Percentiles rank a stretch among this genome's conserved stretches.
phyloP scores from a whole-genome alignment of 2,329 filamentous ascomycete genomes.

The Lachnellula occidentalis region DNA sequence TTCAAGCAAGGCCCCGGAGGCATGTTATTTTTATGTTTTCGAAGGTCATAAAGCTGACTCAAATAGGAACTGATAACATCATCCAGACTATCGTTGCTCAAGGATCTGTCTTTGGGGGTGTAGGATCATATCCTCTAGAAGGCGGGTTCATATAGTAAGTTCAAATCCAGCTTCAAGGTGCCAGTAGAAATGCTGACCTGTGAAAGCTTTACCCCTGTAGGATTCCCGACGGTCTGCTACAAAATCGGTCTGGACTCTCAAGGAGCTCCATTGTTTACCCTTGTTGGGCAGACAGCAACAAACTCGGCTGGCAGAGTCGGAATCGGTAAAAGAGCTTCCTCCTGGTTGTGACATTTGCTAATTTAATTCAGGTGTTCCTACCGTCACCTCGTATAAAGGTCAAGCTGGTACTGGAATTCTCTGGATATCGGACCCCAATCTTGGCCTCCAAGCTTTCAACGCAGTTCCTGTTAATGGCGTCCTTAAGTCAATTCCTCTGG shows the following conservation, averaged over 20 bases:
- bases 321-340: constrained; percentile 13
- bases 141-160: constrained; percentile 41
- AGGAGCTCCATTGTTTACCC: constrained; percentile 33
- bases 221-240: constrained; percentile 28
- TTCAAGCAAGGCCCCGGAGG: constrained; percentile 29
- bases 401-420: constrained; percentile 35
- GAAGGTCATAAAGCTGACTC: neutral
- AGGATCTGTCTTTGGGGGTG: constrained; percentile 43
- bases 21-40: neutral
- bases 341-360: neutral
- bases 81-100: constrained; percentile 41
- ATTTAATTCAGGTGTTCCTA: constrained; percentile 24
- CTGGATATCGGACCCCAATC: constrained; percentile 37
- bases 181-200: neutral
- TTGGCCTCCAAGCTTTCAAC: constrained; percentile 36
- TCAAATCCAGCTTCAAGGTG: neutral
- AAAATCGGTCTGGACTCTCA: constrained; percentile 30
- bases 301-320: constrained; percentile 29
- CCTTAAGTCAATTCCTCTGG: constrained; percentile 32
- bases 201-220: constrained; percentile 34
- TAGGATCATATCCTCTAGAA: constrained; percentile 43
- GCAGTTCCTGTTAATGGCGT: constrained; percentile 36
- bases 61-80: constrained; percentile 34
- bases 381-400: constrained; percentile 35
- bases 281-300: constrained; percentile 25